These are phyloP conservation scores for Myxozyma melibiosi DNA, from an alignment of 805 yeast genomes.

Conservation along the genomic window DNA sequence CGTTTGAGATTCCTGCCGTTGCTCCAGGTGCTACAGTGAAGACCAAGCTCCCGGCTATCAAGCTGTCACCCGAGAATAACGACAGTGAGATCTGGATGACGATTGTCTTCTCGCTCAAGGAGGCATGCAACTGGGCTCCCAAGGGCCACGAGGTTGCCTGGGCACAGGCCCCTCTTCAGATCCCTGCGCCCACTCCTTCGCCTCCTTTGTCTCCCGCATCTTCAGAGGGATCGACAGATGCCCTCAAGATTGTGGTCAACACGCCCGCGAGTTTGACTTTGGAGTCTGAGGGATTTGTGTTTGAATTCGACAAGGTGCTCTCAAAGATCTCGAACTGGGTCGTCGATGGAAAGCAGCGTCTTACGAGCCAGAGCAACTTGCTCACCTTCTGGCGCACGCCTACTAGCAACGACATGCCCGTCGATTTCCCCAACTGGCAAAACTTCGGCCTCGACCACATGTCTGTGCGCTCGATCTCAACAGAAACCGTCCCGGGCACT, in stretches of 20 bases:
- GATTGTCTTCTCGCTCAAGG: conserved; percentile 24
- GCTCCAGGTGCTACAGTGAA: neutral
- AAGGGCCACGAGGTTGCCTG: conserved; percentile 39
- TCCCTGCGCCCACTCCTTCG: neutral
- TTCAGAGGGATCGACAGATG: neutral
- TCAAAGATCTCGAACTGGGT: conserved; percentile 15
- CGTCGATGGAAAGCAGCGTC: conserved; percentile 7
- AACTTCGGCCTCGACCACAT: conserved; percentile 38
- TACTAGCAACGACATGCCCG: conserved; percentile 40
- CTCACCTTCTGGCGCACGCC: conserved; percentile 43
- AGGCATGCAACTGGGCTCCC: conserved; percentile 30
- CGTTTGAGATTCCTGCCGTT: neutral
- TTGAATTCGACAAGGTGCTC: conserved; percentile 15
- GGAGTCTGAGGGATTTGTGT: neutral
- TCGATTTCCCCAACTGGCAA: conserved; percentile 40
- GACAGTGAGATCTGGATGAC: conserved; percentile 20
- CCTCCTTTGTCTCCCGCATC: neutral
- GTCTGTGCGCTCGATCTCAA: conserved; percentile 5
- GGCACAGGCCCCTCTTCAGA: conserved; percentile 33
- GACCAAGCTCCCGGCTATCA: neutral
- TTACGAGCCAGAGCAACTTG: conserved; percentile 12
- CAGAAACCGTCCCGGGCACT: neutral
- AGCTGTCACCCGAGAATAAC: neutral
- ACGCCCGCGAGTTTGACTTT: neutral
- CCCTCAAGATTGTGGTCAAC: neutral